Conservation (phyloP, 495 filamentous ascomycete species). For the Viridothelium virens region DNA sequence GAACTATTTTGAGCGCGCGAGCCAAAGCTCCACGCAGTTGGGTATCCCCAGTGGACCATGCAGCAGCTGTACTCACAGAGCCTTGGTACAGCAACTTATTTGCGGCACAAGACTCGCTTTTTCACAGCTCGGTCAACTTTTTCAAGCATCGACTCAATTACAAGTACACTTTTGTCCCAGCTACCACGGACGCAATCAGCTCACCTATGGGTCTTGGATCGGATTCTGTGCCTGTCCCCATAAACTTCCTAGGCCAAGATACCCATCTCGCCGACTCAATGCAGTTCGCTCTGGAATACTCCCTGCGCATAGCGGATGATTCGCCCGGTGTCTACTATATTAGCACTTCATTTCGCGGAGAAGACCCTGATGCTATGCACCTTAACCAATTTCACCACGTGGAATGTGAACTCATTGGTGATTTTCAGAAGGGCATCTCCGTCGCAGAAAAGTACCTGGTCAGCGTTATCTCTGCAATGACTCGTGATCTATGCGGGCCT, state of each 20-base stretch:
- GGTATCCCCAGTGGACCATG: not conserved
- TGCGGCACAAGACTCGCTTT: not conserved
- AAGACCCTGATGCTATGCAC: not conserved
- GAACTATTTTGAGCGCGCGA: not conserved
- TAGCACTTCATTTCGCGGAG: not conserved
- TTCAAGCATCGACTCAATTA: not conserved
- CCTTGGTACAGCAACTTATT: not conserved
- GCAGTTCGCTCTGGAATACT: not conserved
- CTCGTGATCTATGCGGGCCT: not conserved
- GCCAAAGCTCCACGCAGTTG: not conserved
- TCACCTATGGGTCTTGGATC: not conserved
- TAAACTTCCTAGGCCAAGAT: not conserved
- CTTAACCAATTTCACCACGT: not conserved
- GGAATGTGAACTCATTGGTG: not conserved
- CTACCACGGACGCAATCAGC: not conserved
- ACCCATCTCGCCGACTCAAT: not conserved
- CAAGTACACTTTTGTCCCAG: not conserved
- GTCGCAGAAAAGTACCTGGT: not conserved
- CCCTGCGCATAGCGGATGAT: not conserved
- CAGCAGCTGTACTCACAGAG: not conserved
- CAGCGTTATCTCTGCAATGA: not conserved
- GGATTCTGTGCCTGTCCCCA: not conserved
- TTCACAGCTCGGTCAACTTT: not conserved
- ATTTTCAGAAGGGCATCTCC: not conserved
- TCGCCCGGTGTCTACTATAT: not conserved